Conservation (phyloP, 805 yeast species). For the Yamadazyma phyllophila region DNA sequence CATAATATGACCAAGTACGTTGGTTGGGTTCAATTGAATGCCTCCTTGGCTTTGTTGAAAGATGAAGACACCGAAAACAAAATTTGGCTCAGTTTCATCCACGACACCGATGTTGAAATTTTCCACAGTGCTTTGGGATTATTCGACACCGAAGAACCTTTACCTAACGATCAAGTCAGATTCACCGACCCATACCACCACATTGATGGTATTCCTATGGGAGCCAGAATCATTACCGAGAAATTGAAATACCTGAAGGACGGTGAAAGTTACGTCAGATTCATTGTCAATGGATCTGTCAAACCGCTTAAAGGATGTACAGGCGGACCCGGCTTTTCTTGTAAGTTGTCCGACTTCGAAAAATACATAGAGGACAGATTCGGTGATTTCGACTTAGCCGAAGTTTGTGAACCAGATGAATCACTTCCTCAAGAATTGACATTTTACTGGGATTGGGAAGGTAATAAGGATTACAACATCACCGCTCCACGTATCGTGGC, state of each 20-base stretch:
- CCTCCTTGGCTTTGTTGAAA: slow-evolving; percentile 48
- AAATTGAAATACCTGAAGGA: slow-evolving; percentile 29
- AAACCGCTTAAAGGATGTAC: slow-evolving; percentile 33
- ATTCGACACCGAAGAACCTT: slow-evolving; percentile 38
- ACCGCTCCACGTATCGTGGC: slow-evolving; percentile 16
- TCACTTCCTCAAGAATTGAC: slow-evolving; percentile 26
- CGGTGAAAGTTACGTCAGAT: slow-evolving; percentile 32
- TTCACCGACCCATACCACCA: slow-evolving; percentile 49
- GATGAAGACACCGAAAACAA: slow-evolving; percentile 44
- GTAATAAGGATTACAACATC: slow-evolving; percentile 11
- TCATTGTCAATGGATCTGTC: slow-evolving; percentile 40
- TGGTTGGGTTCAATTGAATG: slow-evolving; percentile 56
- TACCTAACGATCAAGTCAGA: slow-evolving; percentile 46
- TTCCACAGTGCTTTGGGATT: slow-evolving; percentile 66
- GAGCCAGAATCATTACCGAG: slow-evolving; percentile 39
- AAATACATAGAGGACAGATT: slow-evolving; percentile 27
- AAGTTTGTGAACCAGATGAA: slow-evolving; percentile 26
- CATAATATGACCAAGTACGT: slow-evolving; percentile 53
- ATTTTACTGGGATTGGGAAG: slow-evolving; percentile 42
- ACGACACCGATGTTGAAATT: slow-evolving; percentile 66
- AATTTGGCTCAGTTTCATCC: slow-evolving; percentile 69
- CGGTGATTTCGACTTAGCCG: slow-evolving; percentile 22
- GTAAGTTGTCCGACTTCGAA: slow-evolving; percentile 36
- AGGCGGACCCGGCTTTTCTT: slow-evolving; percentile 43
- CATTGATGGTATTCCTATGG: slow-evolving; percentile 38